Evolutionary conservation across 2,329 filamentous ascomycete species (phyloP).

Genomic region (Scedosporium aurantiacum): DNA sequence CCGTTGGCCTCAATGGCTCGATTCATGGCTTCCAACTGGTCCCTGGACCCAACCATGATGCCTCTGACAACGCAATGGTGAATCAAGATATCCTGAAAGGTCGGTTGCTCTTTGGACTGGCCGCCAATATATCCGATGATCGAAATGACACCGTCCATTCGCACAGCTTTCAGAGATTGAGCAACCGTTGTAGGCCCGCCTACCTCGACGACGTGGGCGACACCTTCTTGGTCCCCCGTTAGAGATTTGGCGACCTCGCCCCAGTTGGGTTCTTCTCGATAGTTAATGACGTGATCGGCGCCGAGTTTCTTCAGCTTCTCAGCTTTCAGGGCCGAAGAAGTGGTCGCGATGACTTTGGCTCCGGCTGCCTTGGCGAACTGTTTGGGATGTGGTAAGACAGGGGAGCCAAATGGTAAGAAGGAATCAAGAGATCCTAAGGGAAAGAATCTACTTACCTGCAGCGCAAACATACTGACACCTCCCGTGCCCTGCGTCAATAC

Average conservation of each 20-base stretch:
- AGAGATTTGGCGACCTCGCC: constrained; percentile 39
- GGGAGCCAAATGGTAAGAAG: too few species aligned
- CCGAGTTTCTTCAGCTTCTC: constrained; percentile 38
- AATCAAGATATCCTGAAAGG: too few species aligned
- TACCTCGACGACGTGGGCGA: constrained; percentile 45
- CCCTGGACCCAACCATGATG: too few species aligned
- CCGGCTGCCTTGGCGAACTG: constrained; percentile 32
- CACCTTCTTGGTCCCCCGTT: constrained; percentile 32
- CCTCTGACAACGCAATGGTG: too few species aligned
- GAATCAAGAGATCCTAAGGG: too few species aligned
- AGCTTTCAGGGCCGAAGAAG: constrained; percentile 37
- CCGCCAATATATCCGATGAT: constrained; percentile 10
- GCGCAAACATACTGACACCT: constrained; percentile 37
- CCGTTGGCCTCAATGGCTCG: too few species aligned
- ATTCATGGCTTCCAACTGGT: too few species aligned
- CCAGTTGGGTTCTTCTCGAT: constrained; percentile 40
- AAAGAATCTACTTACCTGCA: constrained; percentile 14
- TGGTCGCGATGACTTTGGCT: constrained; percentile 46
- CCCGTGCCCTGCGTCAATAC: constrained; percentile 43
- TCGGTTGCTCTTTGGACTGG: too few species aligned
- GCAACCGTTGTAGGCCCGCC: constrained; percentile 40
- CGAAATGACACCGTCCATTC: constrained; percentile 24
- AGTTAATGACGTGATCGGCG: constrained; percentile 47
- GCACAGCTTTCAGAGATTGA: constrained; percentile 24
- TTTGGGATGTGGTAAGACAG: too few species aligned